These are phyloP conservation scores for Tetrahymena malaccensis DNA, from an alignment of 73 alveolate genomes.

Conservation along the genomic window DNA sequence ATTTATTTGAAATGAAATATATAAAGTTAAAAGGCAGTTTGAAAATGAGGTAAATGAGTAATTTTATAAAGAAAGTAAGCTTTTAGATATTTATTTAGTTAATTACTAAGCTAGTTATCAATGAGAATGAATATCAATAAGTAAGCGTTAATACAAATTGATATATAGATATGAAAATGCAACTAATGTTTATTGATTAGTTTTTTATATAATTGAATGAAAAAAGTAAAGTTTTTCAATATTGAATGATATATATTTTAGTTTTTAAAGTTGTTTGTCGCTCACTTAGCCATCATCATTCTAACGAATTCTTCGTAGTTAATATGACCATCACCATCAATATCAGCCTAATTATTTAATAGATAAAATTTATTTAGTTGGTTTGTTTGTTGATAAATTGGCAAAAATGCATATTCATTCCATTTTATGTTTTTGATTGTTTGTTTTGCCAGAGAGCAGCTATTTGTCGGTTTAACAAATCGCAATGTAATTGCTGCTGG, in stretches of 20 bases:
- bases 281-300: conserved; percentile 87
- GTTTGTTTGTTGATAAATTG: too few relatives aligned
- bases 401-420: too few relatives aligned
- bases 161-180: neutral
- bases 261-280: conserved; percentile 2
- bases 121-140: neutral
- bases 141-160: neutral
- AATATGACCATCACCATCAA: conserved; percentile 87
- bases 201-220: neutral
- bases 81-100: neutral
- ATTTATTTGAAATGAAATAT: too few relatives aligned
- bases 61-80: neutral
- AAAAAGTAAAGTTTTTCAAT: neutral
- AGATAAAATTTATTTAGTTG: too few relatives aligned
- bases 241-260: neutral
- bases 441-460: too few relatives aligned
- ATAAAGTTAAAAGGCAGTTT: too few relatives aligned
- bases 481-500: too few relatives aligned
- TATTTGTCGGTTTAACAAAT: too few relatives aligned
- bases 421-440: too few relatives aligned
- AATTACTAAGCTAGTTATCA: neutral
- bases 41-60: neutral
- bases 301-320: conserved; percentile 83
- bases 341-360: conserved; percentile 52
- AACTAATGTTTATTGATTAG: neutral